Base-by-base conservation (phyloP, 345 rosid genomes). In the Bretschneidera sinensis region DNA sequence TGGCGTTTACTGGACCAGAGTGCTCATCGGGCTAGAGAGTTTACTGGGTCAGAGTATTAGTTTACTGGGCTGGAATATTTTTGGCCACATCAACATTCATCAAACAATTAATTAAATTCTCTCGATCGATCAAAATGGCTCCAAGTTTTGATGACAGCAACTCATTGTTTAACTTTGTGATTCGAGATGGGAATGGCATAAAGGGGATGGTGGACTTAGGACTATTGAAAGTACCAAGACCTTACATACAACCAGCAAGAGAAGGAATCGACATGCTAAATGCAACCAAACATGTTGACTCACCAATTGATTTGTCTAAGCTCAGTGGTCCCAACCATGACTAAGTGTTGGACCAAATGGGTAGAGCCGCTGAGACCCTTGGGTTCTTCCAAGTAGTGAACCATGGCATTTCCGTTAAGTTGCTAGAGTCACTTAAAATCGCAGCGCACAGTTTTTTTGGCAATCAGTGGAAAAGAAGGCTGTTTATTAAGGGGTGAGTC, bases 371-470 rank as follows among this genome's bases (percentile, higher is more conserved):
- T 5, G 66, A 76, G 74, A 79, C 81, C 13, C 62, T 79, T 9
- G 87, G 87, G 51, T 83, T 83, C 76, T 79, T 83, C 66, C 81
- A 82, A 73, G 84, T 83, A 34, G 74, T 73, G 60, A 79, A 79
- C 74, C 87, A 83, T 34, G 90, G 85, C 0, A 80, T 82, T 18
- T 72, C 82, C 5, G 51, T 59, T 0, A 74, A 82, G 50, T 56
- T 85, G 53, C 78, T 85, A 0, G 85, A 82, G 43, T 55, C 59
- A 17, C 66, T 82, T 7, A 78, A 82, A 62, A 55, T 23, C 0
- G 55, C 90, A 0, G 83, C 85, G 1, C 83, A 78, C 61, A 49
- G 53, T 22, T 82, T 78, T 72, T 82, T 81, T 6, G 69, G 74
- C 76, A 62, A 39, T 28, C 80, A 8, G 53, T 78, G 0, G 85